Conservation (phyloP, 1,284 basidiomycete species). For the Apiotrichum mycotoxinovorans region DNA sequence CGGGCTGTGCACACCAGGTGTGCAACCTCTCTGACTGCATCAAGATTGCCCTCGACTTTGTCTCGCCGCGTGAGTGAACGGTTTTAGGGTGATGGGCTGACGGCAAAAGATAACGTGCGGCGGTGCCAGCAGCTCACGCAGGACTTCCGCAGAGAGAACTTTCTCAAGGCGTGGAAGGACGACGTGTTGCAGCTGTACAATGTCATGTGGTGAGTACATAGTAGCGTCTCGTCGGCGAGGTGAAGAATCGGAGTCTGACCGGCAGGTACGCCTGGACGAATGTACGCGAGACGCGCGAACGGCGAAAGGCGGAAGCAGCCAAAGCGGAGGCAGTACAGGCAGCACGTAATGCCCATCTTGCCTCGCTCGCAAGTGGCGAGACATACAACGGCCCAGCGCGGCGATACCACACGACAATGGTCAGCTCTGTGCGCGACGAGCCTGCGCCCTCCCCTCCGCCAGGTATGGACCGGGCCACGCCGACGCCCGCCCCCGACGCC, state of each 20-base stretch:
- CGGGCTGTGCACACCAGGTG: slow-evolving; percentile 91
- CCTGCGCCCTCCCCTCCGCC: background rate
- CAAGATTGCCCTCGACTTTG: slow-evolving; percentile 95
- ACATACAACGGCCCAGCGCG: background rate
- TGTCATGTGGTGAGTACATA: slow-evolving; percentile 80
- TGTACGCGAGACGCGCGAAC: slow-evolving; percentile 32
- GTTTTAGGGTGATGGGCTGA: slow-evolving; percentile 1
- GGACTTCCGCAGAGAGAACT: slow-evolving; percentile 86
- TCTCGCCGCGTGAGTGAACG: slow-evolving; percentile 61
- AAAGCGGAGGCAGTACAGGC: slow-evolving; percentile 17
- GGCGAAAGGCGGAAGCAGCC: slow-evolving; percentile 22
- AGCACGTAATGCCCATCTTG: slow-evolving; percentile 19
- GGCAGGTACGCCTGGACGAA: slow-evolving; percentile 45
- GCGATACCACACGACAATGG: background rate
- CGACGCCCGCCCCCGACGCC: background rate
- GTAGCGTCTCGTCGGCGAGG: no score
- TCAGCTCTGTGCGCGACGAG: slow-evolving; percentile 20
- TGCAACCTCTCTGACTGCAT: slow-evolving; percentile 75
- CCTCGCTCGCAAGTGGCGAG: slow-evolving; percentile 16
- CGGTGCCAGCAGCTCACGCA: slow-evolving; percentile 77
- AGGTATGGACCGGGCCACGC: background rate
- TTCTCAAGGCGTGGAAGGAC: slow-evolving; percentile 83
- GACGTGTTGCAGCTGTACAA: slow-evolving; percentile 86
- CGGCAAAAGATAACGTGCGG: slow-evolving; percentile 67
- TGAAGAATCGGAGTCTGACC: background rate